phyloP scores from a whole-genome alignment of 2,329 filamentous ascomycete genomes.

The Cordyceps sp. region DNA sequence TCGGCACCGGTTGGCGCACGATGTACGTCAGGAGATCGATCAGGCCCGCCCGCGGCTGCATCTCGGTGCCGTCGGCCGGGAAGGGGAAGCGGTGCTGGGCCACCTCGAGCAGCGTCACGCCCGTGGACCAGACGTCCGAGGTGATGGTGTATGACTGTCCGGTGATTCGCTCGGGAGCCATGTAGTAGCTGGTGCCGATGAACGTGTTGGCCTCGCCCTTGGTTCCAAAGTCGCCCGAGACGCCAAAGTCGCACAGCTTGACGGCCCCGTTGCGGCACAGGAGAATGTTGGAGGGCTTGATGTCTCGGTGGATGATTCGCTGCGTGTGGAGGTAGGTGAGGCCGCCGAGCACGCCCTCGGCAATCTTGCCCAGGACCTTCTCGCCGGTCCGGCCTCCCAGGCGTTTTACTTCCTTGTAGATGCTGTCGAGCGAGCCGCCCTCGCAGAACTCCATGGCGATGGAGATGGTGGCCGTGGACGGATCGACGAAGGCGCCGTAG shows the following conservation, averaged over 20 bases:
- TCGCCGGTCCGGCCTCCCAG: constrained; percentile 88
- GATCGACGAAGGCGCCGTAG: constrained; percentile 92
- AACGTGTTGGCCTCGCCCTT: constrained; percentile 98
- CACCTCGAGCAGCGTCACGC: constrained; percentile 96
- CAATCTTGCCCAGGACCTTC: constrained; percentile 92
- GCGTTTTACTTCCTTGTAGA: constrained; percentile 95
- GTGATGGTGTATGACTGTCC: constrained; percentile 98
- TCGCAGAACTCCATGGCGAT: constrained; percentile 99
- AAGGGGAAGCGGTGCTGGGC: constrained; percentile 97
- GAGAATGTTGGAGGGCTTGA: constrained; percentile 95
- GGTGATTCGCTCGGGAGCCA: constrained; percentile 96
- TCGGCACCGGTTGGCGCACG: constrained; percentile 86
- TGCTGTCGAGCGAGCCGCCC: constrained; percentile 86
- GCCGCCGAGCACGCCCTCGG: constrained; percentile 84
- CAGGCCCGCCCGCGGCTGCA: constrained; percentile 80
- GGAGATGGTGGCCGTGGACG: constrained; percentile 88
- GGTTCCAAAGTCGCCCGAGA: constrained; percentile 93
- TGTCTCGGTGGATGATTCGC: constrained; percentile 97
- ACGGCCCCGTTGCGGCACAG: constrained; percentile 85
- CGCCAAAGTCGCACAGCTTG: constrained; percentile 96
- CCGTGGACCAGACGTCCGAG: constrained; percentile 94
- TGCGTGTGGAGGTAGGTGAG: constrained; percentile 88
- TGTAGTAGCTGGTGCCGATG: constrained; percentile 97
- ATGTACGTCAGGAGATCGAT: constrained; percentile 97
- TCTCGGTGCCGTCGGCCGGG: constrained; percentile 88